Percentiles rank a stretch among this genome's conserved stretches.
These are phyloP conservation scores for Takashimella tepidaria DNA, from an alignment of 1,284 basidiomycete genomes.

Conservation along the genomic window DNA sequence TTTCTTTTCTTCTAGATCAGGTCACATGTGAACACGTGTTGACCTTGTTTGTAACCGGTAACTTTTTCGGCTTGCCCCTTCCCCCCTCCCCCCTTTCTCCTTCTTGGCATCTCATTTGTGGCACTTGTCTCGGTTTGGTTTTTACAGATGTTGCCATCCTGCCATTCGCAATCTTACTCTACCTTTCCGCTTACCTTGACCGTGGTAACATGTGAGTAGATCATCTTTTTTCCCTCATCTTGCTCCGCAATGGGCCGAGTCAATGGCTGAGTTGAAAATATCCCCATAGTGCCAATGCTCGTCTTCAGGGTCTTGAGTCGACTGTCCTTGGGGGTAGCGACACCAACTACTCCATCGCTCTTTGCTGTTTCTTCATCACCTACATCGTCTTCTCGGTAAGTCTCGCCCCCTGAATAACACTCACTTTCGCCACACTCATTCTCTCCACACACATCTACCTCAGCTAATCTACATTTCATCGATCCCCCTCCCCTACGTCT, in stretches of 20 bases:
- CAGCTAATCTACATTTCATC: no score
- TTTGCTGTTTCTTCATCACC: conserved; percentile 46
- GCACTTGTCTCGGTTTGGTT: no score
- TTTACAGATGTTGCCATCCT: conserved; percentile 44
- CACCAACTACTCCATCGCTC: conserved; percentile 45
- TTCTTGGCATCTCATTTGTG: not conserved
- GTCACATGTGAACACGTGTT: no score
- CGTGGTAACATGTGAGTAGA: conserved; percentile 40
- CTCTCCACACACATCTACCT: no score
- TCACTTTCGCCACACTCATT: no score
- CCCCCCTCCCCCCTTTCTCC: no score
- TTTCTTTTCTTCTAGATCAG: no score
- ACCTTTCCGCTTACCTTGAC: conserved; percentile 49
- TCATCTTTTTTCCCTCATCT: not conserved
- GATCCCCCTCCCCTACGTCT: not conserved
- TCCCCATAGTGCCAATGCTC: conserved; percentile 37
- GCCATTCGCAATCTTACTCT: conserved; percentile 48
- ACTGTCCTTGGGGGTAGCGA: conserved; percentile 36
- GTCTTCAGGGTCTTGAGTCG: conserved; percentile 42
- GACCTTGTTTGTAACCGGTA: no score
- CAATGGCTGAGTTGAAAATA: no score
- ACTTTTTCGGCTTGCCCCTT: no score
- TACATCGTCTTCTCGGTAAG: conserved; percentile 46
- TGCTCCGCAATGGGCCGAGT: no score
- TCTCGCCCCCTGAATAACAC: conserved; percentile 38